phyloP scores from a whole-genome alignment of 352 stramenopile genomes.

The Phytophthora niederhauseri region DNA sequence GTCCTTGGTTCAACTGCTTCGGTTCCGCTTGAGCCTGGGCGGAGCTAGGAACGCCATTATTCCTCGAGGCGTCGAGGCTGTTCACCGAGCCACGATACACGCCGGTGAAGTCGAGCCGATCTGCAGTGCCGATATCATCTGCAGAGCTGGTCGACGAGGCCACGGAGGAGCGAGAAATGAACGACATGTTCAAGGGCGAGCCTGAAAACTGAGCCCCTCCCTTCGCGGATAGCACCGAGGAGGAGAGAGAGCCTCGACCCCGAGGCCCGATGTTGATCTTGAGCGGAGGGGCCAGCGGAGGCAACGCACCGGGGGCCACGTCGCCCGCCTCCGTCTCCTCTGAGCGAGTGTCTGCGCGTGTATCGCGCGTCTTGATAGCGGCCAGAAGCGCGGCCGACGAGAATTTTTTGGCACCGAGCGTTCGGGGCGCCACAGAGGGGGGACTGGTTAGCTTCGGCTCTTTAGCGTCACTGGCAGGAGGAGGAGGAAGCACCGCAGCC shows the following conservation, averaged over 20 bases:
- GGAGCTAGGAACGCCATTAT: constrained; percentile 1
- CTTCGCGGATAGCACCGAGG: constrained; percentile 12
- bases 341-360: constrained; percentile 28
- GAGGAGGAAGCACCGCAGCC: constrained; percentile 14
- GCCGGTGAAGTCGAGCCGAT: constrained; percentile 56
- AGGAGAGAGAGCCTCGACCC: constrained; percentile 22
- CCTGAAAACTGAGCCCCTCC: constrained; percentile 8
- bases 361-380: constrained; percentile 33
- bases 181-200: constrained; percentile 24
- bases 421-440: neutral
- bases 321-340: constrained; percentile 38
- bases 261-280: constrained; percentile 29
- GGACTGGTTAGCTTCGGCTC: neutral
- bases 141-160: constrained; percentile 36
- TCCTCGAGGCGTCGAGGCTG: constrained; percentile 25
- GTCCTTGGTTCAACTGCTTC: neutral
- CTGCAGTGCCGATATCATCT: constrained; percentile 30
- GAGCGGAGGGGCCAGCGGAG: constrained; percentile 23
- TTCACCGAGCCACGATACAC: constrained; percentile 50
- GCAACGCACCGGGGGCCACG: constrained; percentile 28
- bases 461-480: constrained; percentile 3
- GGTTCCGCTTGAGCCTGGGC: neutral
- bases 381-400: constrained; percentile 31
- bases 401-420: constrained; percentile 11
- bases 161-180: constrained; percentile 27